Percentiles rank a stretch among this genome's conserved stretches.
phyloP scores from a whole-genome alignment of 495 filamentous ascomycete species.

The Hypoxylon intermedium region DNA sequence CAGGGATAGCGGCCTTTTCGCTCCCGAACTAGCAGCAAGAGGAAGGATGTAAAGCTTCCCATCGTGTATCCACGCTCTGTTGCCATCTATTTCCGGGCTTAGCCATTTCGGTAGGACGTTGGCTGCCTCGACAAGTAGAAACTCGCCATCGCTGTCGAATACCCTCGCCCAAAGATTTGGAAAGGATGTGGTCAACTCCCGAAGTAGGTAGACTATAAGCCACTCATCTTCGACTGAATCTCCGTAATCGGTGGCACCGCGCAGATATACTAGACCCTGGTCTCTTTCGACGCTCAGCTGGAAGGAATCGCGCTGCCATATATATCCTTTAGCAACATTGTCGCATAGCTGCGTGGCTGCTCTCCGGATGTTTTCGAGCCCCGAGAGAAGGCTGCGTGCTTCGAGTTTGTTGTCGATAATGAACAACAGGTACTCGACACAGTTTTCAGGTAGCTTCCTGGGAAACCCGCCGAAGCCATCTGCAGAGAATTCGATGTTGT shows the following conservation, averaged over 20 bases:
- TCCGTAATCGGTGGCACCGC: slow-evolving; percentile 81
- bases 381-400: slow-evolving; percentile 54
- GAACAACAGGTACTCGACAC: slow-evolving; percentile 84
- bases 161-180: slow-evolving; percentile 81
- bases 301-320: slow-evolving; percentile 92
- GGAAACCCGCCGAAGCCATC: slow-evolving; percentile 70
- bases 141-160: slow-evolving; percentile 89
- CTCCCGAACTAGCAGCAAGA: slow-evolving; percentile 32
- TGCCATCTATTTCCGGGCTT: slow-evolving; percentile 86
- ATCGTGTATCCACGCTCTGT: slow-evolving; percentile 83
- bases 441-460: slow-evolving; percentile 82
- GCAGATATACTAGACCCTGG: slow-evolving; percentile 63
- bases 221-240: slow-evolving; percentile 97
- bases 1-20: slow-evolving; percentile 60
- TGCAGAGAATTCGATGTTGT: slow-evolving; percentile 40
- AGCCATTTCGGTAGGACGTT: slow-evolving; percentile 87
- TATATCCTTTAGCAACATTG: slow-evolving; percentile 76
- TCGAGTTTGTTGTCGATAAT: slow-evolving; percentile 66
- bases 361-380: slow-evolving; percentile 74
- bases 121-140: slow-evolving; percentile 92
- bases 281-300: slow-evolving; percentile 62
- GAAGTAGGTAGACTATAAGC: slow-evolving; percentile 91
- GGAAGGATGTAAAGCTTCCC: slow-evolving; percentile 80
- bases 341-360: slow-evolving; percentile 68
- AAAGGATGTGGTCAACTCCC: slow-evolving; percentile 76